Conservation (phyloP, 2,329 filamentous ascomycete species). For the Sporothrix globosa region DNA sequence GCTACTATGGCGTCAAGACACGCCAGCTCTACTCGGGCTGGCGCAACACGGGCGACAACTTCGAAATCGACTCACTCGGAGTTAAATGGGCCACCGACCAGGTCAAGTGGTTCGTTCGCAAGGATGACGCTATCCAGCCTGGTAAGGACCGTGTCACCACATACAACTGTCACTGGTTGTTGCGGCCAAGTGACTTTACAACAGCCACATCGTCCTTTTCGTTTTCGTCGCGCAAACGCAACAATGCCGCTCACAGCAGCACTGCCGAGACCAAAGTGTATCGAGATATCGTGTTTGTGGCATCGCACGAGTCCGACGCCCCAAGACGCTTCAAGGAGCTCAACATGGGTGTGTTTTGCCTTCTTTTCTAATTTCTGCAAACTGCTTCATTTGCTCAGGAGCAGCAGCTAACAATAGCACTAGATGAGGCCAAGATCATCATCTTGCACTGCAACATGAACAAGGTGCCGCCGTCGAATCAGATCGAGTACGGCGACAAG, state of each 20-base stretch:
- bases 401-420: neutral
- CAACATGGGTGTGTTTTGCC: constrained; percentile 32
- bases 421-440: constrained; percentile 32
- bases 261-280: constrained; percentile 21
- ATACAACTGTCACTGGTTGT: constrained; percentile 38
- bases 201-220: neutral
- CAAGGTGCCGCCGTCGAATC: constrained; percentile 34
- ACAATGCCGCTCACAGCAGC: neutral
- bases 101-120: constrained; percentile 39
- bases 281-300: constrained; percentile 38
- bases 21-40: constrained; percentile 34
- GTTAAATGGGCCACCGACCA: constrained; percentile 38
- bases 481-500: constrained; percentile 15
- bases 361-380: no score
- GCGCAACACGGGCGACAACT: constrained; percentile 32
- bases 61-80: constrained; percentile 36
- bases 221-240: constrained; percentile 27
- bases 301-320: constrained; percentile 34
- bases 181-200: constrained; percentile 34
- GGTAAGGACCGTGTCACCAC: constrained; percentile 32
- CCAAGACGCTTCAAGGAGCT: constrained; percentile 34
- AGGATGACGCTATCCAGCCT: constrained; percentile 38
- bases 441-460: constrained; percentile 38
- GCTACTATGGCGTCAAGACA: constrained; percentile 38
- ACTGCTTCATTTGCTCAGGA: neutral